Evolutionary conservation across 1,139 yeast genomes (phyloP).

Genomic region (Saccharomyces pastorianus): DNA sequence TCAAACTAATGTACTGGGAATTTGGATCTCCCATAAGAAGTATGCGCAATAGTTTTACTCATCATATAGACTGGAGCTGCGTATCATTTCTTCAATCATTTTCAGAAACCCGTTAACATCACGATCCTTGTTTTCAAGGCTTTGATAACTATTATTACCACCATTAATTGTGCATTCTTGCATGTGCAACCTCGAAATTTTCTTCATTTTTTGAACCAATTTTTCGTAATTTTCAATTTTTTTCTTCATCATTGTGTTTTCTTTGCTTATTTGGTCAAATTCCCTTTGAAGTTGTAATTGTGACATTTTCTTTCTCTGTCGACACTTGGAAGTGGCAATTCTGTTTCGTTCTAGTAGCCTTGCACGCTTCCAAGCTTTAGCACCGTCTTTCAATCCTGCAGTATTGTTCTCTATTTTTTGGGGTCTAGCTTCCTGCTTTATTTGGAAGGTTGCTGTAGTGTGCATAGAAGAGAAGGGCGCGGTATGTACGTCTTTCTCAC

Average conservation of each 20-base stretch:
- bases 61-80: slow-evolving; percentile 3
- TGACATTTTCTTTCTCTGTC: slow-evolving; percentile 62
- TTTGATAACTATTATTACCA: background rate
- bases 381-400: slow-evolving; percentile 57
- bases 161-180: background rate
- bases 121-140: background rate
- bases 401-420: background rate
- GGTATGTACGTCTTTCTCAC: background rate
- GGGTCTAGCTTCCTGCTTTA: background rate
- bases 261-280: slow-evolving; percentile 39
- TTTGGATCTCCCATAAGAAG: background rate
- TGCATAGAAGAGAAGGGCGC: background rate
- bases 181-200: slow-evolving; percentile 16
- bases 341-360: slow-evolving; percentile 57
- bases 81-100: slow-evolving; percentile 22
- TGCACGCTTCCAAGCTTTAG: slow-evolving; percentile 68
- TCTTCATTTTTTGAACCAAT: slow-evolving; percentile 19
- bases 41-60: background rate
- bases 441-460: background rate
- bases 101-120: slow-evolving; percentile 10
- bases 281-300: slow-evolving; percentile 54
- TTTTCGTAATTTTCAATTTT: slow-evolving; percentile 31
- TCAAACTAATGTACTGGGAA: background rate
- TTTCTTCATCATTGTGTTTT: slow-evolving; percentile 35
- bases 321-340: slow-evolving; percentile 66